Evolutionary conservation across 2,329 filamentous ascomycete species (phyloP).

Genomic region (Aspergillus caelatus): DNA sequence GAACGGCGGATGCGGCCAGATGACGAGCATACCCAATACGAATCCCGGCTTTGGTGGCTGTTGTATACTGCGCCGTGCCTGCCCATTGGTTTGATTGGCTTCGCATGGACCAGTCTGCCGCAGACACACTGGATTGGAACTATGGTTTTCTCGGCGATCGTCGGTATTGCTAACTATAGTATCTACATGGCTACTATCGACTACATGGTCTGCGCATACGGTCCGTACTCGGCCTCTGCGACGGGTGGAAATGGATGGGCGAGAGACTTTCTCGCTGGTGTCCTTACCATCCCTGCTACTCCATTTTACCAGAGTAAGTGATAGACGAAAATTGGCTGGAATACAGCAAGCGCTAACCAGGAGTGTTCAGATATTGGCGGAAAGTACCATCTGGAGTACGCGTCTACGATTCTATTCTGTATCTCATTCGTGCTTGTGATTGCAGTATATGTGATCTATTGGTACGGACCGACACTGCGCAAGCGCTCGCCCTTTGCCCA

Average conservation of each 20-base stretch:
- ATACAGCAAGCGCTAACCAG: background rate
- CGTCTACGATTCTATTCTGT: slow-evolving; percentile 62
- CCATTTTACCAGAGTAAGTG: slow-evolving; percentile 51
- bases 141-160: slow-evolving; percentile 61
- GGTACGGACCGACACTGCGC: slow-evolving; percentile 63
- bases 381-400: slow-evolving; percentile 60
- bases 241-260: slow-evolving; percentile 69
- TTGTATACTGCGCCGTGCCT: slow-evolving; percentile 62
- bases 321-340: background rate
- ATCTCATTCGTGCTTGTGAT: slow-evolving; percentile 64
- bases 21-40: slow-evolving; percentile 64
- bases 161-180: slow-evolving; percentile 65
- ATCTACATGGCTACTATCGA: slow-evolving; percentile 71
- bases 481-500: slow-evolving; percentile 67
- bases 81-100: slow-evolving; percentile 64
- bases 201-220: slow-evolving; percentile 70
- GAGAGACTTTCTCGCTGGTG: slow-evolving; percentile 66
- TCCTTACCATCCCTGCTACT: slow-evolving; percentile 63
- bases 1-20: slow-evolving; percentile 51
- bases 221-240: slow-evolving; percentile 66
- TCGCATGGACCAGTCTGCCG: slow-evolving; percentile 62
- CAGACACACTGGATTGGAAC: slow-evolving; percentile 63
- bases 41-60: slow-evolving; percentile 63
- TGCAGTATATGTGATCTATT: slow-evolving; percentile 69
- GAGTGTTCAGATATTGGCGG: slow-evolving; percentile 53